These are phyloP conservation scores for Trichoderma harzianum DNA, from an alignment of 2,329 filamentous ascomycete genomes.

Conservation along the genomic window DNA sequence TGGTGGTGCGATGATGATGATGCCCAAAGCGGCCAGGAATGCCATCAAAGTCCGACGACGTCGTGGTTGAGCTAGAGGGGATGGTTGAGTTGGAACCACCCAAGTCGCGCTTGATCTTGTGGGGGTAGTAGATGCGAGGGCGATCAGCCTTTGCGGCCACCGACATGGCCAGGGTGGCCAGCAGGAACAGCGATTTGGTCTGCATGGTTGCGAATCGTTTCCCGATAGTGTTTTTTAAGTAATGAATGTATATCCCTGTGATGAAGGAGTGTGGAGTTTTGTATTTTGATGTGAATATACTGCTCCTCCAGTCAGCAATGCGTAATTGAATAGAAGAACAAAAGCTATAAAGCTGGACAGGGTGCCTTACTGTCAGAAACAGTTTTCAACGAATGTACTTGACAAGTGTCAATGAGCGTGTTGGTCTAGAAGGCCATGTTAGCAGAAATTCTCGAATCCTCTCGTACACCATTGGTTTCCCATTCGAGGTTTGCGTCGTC, in stretches of 20 bases:
- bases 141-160: slow-evolving; percentile 41
- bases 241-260: slow-evolving; percentile 21
- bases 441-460: neutral
- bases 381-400: slow-evolving; percentile 56
- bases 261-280: slow-evolving; percentile 16
- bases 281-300: slow-evolving; percentile 16
- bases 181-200: slow-evolving; percentile 44
- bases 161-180: slow-evolving; percentile 48
- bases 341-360: neutral
- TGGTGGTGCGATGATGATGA: neutral
- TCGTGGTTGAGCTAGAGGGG: neutral
- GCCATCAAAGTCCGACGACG: neutral
- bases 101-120: slow-evolving; percentile 52
- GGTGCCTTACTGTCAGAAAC: slow-evolving; percentile 45
- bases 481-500: neutral
- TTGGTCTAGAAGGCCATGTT: slow-evolving; percentile 27
- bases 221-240: slow-evolving; percentile 19
- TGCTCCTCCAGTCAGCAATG: neutral
- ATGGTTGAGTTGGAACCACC: slow-evolving; percentile 39
- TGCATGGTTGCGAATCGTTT: slow-evolving; percentile 42
- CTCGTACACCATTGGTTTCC: neutral
- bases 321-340: neutral
- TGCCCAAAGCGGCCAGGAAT: neutral
- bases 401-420: slow-evolving; percentile 53
- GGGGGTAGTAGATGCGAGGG: slow-evolving; percentile 57